Evolutionary conservation across 768 basidiomycete genomes (phyloP), one percentile per base, ranked within the genome.

Genomic region (Trametes cubensis): DNA sequence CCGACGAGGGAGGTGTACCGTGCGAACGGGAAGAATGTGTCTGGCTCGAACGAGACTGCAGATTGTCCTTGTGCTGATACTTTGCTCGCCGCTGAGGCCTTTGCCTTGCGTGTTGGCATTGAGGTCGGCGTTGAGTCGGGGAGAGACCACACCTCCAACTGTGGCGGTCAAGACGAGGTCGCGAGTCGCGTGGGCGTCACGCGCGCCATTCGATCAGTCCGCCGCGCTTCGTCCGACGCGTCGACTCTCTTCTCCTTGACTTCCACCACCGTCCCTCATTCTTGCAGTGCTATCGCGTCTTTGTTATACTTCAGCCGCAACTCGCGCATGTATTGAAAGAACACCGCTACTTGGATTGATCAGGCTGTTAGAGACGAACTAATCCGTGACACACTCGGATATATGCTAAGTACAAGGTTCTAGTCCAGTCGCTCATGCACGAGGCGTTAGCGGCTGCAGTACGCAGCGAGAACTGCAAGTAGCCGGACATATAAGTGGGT

Each of bases 1-100:
- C 85, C 86, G 21, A 90, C 83, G 25, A 85, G 74, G 30, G 89
- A 86, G 58, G 82, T 81, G 75, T 90, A 91, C 26, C 79, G 79
- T 6, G 81, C 79, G 59, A 83, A 80, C 14, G 86, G 83, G 63
- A 84, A 82, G 55, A 63, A 73, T 20, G 61, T 14, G 41, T 8
- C 41, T n/a, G 48, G 7, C 21, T 49, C 58, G 3, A 55, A 60
- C 14, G 42, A 20, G 30, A 42, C 41, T 42, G 55, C 17, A 6
- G 40, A 38, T 47, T 25, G 26, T 18, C 4, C 38, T 6, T 28
- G 46, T 5, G 40, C 26, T 18, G 47, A 26, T 30, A 7, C 15
- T 4, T 21, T 18, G 4, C 17, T 23, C 10, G 52, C n/a, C 18
- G 23, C 34, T 15, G 50, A 20, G 21, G 25, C 17, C 28, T 62